Base-by-base conservation (phyloP, 805 yeast species). In the baker's yeast (Saccharomyces cerevisiae) region DNA sequence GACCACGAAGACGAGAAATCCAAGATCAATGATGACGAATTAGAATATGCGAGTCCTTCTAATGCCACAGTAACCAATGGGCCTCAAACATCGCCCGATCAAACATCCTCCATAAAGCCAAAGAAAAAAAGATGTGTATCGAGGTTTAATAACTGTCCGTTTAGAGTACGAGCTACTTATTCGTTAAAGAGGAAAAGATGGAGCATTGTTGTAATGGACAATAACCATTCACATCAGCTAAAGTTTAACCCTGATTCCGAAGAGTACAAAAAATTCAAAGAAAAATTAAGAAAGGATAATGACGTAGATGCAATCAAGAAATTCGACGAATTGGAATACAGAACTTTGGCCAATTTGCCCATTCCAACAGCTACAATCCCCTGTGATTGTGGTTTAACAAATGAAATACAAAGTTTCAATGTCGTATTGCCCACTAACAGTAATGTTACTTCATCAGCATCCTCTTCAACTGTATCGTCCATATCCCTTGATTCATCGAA, bases 121-220 rank as follows among this genome's bases (percentile, higher is more conserved):
- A 66, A 61, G 56, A 66, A 65, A 53, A 67, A 66, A 53, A 59
- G 73, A 48, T 55, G 64, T 2, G 70, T 67, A 2, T 67, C 72
- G 21, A 61, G 69, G 53, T 69, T 65, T 52, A 70, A 71, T 13
- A 73, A 75, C 24, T 84, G 89, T 62, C 88, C 88, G 1, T 84
- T 84, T 62, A 73, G 85, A 64, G 76, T 84, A 47, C 67, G 89
- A 53, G 88, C 88, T 1, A 82, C 84, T 58, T 82, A 71, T 61
- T 78, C 84, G 1, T 58, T 79, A 10, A 70, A 82, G 56, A 73
- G 78, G 36, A 70, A 74, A 55, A 69, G 72, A 53, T 84, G 89
- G 89, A 72, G 80, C 14, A 71, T 84, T 31, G 85, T 80, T 22
- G 79, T 84, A 17, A 76, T 84, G 41, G 80, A 81, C 65, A 84